These are phyloP conservation scores for Dovyalis caffra DNA, from an alignment of 345 rosid genomes.

Conservation along the genomic window DNA sequence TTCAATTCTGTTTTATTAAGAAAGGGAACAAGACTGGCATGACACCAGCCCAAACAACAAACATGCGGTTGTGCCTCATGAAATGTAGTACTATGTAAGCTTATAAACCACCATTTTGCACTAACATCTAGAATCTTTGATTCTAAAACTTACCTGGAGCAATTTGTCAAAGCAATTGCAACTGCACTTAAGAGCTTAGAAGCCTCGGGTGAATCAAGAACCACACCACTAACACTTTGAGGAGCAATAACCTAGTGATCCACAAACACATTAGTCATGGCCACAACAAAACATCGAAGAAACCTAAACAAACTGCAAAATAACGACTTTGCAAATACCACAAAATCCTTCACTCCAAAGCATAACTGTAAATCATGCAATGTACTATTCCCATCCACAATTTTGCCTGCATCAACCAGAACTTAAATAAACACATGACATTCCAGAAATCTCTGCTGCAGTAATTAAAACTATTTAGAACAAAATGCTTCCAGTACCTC, in stretches of 20 bases:
- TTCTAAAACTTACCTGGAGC: constrained; percentile 65
- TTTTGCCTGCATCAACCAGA: constrained; percentile 55
- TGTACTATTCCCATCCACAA: constrained; percentile 51
- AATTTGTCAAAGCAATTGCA: constrained; percentile 90
- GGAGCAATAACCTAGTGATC: constrained; percentile 75
- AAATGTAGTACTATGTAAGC: not conserved
- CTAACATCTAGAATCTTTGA: constrained; percentile 14
- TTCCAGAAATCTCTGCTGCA: not conserved
- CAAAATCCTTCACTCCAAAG: constrained; percentile 89
- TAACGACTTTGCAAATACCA: constrained; percentile 48
- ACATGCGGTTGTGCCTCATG: not conserved
- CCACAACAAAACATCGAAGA: not conserved
- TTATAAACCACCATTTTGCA: constrained; percentile 3
- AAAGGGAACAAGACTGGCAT: not conserved
- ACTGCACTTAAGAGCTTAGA: constrained; percentile 90
- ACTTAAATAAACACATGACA: constrained; percentile 25
- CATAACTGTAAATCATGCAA: constrained; percentile 90
- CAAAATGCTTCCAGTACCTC: constrained; percentile 40
- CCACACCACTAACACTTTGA: constrained; percentile 96
- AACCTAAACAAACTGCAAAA: not conserved
- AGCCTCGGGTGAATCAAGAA: constrained; percentile 90
- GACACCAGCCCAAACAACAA: not conserved
- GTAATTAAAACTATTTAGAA: constrained; percentile 7
- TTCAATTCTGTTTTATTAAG: not conserved
- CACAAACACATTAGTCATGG: constrained; percentile 16